These are phyloP conservation scores for Pyronema omphalodes DNA, from an alignment of 495 filamentous ascomycete species.

Conservation along the genomic window DNA sequence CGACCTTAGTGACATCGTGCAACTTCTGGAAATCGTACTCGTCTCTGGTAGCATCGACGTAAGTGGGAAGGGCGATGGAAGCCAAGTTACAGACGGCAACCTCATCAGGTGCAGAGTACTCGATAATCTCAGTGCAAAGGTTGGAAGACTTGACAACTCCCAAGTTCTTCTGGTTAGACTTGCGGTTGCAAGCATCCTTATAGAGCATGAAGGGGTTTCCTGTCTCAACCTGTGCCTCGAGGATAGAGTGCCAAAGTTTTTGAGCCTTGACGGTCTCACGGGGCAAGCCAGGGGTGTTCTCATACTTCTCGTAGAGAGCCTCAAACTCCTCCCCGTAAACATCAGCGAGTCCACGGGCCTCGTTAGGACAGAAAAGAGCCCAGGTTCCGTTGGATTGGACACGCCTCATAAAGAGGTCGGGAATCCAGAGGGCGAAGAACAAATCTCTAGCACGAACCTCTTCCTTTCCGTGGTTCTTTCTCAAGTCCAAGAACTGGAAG, in stretches of 20 bases:
- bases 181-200: conserved; percentile 94
- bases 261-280: conserved; percentile 87
- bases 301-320: conserved; percentile 83
- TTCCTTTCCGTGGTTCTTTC: conserved; percentile 99
- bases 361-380: conserved; percentile 95
- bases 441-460: conserved; percentile 84
- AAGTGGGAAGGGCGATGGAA: conserved; percentile 77
- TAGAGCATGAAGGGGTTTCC: conserved; percentile 99
- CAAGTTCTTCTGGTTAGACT: conserved; percentile 99
- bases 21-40: conserved; percentile 88
- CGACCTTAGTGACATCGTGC: conserved; percentile 76
- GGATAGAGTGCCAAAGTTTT: conserved; percentile 96
- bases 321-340: conserved; percentile 96
- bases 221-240: conserved; percentile 95
- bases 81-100: conserved; percentile 97
- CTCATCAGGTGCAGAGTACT: conserved; percentile 93
- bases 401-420: conserved; percentile 98
- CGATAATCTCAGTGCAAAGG: conserved; percentile 93
- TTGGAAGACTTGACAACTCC: conserved; percentile 97
- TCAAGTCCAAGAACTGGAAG: conserved; percentile 88
- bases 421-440: conserved; percentile 96
- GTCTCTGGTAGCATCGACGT: conserved; percentile 62
- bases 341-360: conserved; percentile 85
- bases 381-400: conserved; percentile 88
- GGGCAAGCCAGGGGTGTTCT: conserved; percentile 64